Evolutionary conservation across 2,329 filamentous ascomycete genomes (phyloP), one percentile per base, ranked within the genome.

Genomic region (Diaporthe ilicicola): DNA sequence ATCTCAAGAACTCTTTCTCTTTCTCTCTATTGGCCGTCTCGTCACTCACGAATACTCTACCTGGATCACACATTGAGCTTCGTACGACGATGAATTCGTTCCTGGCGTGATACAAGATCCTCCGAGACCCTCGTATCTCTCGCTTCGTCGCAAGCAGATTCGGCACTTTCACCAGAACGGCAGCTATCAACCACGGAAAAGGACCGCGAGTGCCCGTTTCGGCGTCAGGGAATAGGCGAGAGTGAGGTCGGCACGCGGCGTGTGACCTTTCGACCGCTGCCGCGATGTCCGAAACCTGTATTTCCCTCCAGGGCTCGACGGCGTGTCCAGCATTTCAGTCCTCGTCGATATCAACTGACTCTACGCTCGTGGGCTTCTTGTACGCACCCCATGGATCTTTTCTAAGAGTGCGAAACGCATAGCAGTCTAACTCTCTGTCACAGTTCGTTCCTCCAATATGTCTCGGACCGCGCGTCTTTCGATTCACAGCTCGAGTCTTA

Each of bases 391-490:
- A 22, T n/a, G 7, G 2, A 27, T 17, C 10, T 27, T 22, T 2
- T 27, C 19, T 2, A 29, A 29, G 7, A 10, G 39, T n/a, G 17
- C 13, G 17, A 19, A 22, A 15, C n/a, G 39, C 19, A 65, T 29
- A 42, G 19, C 15, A 55, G 46, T 64, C 66, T 72, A 15, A 62
- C 46, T 48, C 73, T 27, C 69, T 73, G 56, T 56, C 78, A 97
- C 78, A 97, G 95, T 83, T 91, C 94, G 56, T 99, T 98, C 80
- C 88, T 99, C 74, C 85, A 90, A 74, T 93, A 88, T 80, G 96
- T 98, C 76, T 92, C 92, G 54, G 91, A 92, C 79, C 87, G 88
- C 19, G 82, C 87, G 67, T 89, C 92, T 10, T 99, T 99, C 79
- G 96, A 99, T 80, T 80, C 86, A 51, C 88, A 92, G 77, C 83